These are phyloP conservation scores for Emergomyces pasteurianus DNA, from an alignment of 2,329 filamentous ascomycete genomes.

Conservation along the genomic window DNA sequence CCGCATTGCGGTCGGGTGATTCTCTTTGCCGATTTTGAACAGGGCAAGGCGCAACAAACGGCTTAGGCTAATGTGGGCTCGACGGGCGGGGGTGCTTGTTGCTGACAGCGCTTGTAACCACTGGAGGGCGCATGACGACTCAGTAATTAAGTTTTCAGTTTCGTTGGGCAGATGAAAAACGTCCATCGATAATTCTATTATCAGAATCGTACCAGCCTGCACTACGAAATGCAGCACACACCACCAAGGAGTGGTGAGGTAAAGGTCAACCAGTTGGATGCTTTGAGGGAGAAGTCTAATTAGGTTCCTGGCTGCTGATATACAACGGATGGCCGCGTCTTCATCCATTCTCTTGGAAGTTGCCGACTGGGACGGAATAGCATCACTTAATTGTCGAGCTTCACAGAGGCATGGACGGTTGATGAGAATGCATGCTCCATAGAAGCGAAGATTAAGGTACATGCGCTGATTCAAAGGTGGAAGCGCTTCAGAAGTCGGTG, in stretches of 20 bases:
- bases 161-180: conserved; percentile 16
- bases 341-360: conserved; percentile 21
- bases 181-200: conserved; percentile 25
- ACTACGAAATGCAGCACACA: conserved; percentile 28
- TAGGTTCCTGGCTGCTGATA: conserved; percentile 23
- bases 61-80: conserved; percentile 15
- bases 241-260: conserved; percentile 30
- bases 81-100: conserved; percentile 19
- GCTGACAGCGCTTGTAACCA: conserved; percentile 23
- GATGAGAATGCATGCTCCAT: conserved; percentile 24
- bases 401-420: conserved; percentile 29
- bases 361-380: conserved; percentile 19
- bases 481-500: background rate
- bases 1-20: background rate
- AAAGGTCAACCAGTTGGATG: conserved; percentile 16
- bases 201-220: conserved; percentile 26
- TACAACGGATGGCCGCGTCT: conserved; percentile 20
- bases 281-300: conserved; percentile 22
- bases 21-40: conserved; percentile 2
- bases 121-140: conserved; percentile 21
- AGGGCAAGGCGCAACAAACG: conserved; percentile 8
- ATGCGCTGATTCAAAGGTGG: conserved; percentile 5
- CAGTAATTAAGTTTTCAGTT: conserved; percentile 15
- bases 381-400: conserved; percentile 17
- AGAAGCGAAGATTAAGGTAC: conserved; percentile 16